Conservation (phyloP, 345 rosid genomes). For the Citropsis articulata region DNA sequence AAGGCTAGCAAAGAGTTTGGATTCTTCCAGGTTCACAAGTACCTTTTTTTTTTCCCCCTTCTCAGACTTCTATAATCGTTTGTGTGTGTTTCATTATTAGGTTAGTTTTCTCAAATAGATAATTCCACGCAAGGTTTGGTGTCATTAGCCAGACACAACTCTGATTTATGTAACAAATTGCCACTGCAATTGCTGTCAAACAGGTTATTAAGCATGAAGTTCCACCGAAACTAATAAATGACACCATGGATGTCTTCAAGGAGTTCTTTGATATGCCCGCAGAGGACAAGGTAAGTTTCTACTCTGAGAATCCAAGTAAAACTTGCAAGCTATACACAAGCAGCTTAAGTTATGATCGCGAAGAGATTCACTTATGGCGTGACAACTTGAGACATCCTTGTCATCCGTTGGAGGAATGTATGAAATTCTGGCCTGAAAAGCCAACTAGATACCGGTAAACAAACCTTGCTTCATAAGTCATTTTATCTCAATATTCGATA, state of each 20-base stretch:
- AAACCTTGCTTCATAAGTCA: not conserved
- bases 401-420: slow-evolving; percentile 15
- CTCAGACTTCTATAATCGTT: no score
- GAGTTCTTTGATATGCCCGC: slow-evolving; percentile 20
- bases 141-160: no score
- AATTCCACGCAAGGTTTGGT: no score
- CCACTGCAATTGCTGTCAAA: not conserved
- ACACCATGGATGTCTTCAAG: slow-evolving; percentile 9
- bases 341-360: not conserved
- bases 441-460: slow-evolving; percentile 3
- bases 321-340: slow-evolving; percentile 20
- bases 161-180: not conserved
- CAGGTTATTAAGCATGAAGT: slow-evolving; percentile 23
- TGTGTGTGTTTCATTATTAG: not conserved
- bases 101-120: not conserved
- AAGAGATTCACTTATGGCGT: slow-evolving; percentile 17
- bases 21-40: slow-evolving; percentile 25
- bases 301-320: not conserved
- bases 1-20: slow-evolving; percentile 26
- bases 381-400: slow-evolving; percentile 20
- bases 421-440: slow-evolving; percentile 22
- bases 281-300: slow-evolving; percentile 16
- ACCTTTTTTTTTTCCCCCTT: no score
- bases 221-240: slow-evolving; percentile 3
- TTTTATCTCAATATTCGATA: not conserved